Evolutionary conservation across 148 eudicot species (phyloP).

Genomic region (Rhododendron kiyosumense): DNA sequence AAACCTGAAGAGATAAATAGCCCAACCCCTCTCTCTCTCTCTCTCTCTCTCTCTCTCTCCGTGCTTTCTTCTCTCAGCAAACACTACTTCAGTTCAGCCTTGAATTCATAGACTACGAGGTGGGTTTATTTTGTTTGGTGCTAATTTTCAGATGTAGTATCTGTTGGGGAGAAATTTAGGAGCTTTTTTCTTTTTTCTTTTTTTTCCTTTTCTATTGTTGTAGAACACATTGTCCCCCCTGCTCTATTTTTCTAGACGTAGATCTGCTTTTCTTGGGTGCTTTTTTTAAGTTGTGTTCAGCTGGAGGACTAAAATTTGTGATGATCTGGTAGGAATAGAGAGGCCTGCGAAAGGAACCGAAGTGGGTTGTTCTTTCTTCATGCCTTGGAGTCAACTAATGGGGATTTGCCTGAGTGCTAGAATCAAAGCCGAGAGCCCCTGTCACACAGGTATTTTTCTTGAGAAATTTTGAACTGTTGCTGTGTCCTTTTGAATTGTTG

Average conservation of each 20-base stretch:
- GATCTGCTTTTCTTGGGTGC: slow-evolving; percentile 18
- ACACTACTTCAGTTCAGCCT: not conserved
- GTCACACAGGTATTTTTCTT: slow-evolving; percentile 42
- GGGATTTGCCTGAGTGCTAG: slow-evolving; percentile 71
- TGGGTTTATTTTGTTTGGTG: not conserved
- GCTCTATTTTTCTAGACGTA: not conserved
- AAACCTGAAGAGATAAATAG: not conserved
- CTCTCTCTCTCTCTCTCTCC: not conserved
- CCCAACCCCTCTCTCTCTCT: not conserved
- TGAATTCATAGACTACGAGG: slow-evolving; percentile 7
- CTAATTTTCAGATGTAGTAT: not conserved
- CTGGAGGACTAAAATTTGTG: not conserved
- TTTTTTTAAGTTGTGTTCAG: not conserved
- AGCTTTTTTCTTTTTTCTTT: not conserved
- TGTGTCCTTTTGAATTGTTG: not conserved
- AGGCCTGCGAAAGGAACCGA: not conserved
- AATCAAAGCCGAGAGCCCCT: slow-evolving; percentile 66
- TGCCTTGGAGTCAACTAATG: slow-evolving; percentile 23
- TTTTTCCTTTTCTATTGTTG: not conserved
- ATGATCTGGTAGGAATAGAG: not conserved
- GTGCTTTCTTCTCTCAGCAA: not conserved
- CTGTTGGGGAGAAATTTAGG: not conserved
- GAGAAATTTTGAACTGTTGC: not conserved
- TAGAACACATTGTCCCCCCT: not conserved
- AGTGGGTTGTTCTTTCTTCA: not conserved